These are phyloP conservation scores for Rhizopus stolonifer DNA, from an alignment of 371 early-diverging fungal species.

Conservation along the genomic window DNA sequence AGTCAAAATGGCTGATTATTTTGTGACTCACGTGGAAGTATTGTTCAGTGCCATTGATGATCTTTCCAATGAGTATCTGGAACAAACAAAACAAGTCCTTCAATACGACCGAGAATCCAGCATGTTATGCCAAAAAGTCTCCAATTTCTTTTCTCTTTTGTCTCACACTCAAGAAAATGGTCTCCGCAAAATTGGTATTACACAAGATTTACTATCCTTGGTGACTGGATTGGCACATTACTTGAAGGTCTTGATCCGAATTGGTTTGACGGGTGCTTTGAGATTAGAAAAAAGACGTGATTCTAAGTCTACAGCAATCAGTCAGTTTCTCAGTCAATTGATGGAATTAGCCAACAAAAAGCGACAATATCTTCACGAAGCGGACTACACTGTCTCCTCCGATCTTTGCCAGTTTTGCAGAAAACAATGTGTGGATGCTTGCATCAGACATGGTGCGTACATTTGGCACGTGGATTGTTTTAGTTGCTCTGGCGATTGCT, in stretches of 20 bases:
- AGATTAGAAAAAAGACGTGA: slow-evolving; percentile 62
- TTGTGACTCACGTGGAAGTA: slow-evolving; percentile 91
- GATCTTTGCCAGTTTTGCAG: slow-evolving; percentile 80
- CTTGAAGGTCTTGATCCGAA: slow-evolving; percentile 87
- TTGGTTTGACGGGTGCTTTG: slow-evolving; percentile 86
- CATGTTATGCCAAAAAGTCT: slow-evolving; percentile 87
- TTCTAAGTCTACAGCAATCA: slow-evolving; percentile 44
- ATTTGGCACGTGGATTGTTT: slow-evolving; percentile 88
- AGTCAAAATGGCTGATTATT: slow-evolving; percentile 85
- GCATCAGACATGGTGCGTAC: slow-evolving; percentile 59
- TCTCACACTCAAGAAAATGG: slow-evolving; percentile 77
- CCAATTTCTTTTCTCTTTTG: slow-evolving; percentile 88
- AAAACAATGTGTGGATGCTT: slow-evolving; percentile 79
- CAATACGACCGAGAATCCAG: slow-evolving; percentile 84
- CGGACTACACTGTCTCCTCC: slow-evolving; percentile 41
- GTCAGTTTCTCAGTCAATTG: slow-evolving; percentile 62
- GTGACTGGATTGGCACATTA: slow-evolving; percentile 93
- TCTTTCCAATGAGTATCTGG: slow-evolving; percentile 33
- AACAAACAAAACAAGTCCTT: slow-evolving; percentile 46
- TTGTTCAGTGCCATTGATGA: slow-evolving; percentile 89
- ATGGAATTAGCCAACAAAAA: slow-evolving; percentile 59
- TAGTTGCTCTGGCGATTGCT: slow-evolving; percentile 65
- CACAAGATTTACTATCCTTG: slow-evolving; percentile 86
- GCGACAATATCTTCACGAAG: slow-evolving; percentile 17
- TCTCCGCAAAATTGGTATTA: slow-evolving; percentile 68